phyloP scores from a whole-genome alignment of 2,329 filamentous ascomycete genomes.

The Fusarium transvaalense region DNA sequence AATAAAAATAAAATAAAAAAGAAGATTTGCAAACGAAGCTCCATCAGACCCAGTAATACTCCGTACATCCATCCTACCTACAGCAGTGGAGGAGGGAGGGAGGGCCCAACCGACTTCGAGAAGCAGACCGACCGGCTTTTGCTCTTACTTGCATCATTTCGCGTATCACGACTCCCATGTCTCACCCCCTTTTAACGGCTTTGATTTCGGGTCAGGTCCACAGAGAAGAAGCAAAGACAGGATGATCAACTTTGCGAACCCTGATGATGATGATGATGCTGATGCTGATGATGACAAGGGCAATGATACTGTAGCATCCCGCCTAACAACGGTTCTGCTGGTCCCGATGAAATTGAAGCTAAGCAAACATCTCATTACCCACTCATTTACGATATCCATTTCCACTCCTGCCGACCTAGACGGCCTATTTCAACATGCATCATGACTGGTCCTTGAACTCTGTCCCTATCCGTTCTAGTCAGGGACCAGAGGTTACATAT shows the following conservation, averaged over 20 bases:
- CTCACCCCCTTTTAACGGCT: constrained; percentile 33
- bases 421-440: constrained; percentile 8
- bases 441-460: constrained; percentile 17
- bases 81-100: not conserved
- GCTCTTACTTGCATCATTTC: constrained; percentile 38
- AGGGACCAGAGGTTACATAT: constrained; percentile 29
- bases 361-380: constrained; percentile 19
- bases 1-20: not conserved
- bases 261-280: constrained; percentile 19
- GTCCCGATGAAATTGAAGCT: constrained; percentile 6
- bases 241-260: constrained; percentile 20
- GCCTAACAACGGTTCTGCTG: constrained; percentile 11
- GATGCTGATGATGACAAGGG: not conserved
- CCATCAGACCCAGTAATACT: not conserved
- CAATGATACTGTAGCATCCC: constrained; percentile 35
- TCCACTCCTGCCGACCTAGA: constrained; percentile 2
- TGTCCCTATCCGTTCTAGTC: constrained; percentile 34
- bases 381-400: constrained; percentile 11
- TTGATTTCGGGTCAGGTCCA: not conserved
- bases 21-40: constrained; percentile 8
- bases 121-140: constrained; percentile 21
- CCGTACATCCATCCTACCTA: too few relatives aligned
- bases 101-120: constrained; percentile 20
- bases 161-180: constrained; percentile 33
- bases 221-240: constrained; percentile 6